Base-by-base conservation (phyloP, 768 basidiomycete species). In the Brasilioporus rufonigricans region DNA sequence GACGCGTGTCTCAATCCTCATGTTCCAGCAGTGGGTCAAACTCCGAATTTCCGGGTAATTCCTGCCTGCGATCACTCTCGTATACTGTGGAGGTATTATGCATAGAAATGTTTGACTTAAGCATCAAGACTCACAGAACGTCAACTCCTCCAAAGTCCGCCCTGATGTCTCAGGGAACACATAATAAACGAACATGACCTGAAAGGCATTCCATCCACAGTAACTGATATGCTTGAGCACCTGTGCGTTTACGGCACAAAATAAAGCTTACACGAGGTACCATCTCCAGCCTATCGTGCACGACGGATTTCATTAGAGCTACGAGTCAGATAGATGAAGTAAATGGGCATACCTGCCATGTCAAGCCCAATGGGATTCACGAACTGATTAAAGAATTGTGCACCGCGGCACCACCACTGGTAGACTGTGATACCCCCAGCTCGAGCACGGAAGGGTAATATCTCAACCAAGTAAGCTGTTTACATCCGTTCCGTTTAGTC, bases 331-430 rank as follows among this genome's bases (percentile, higher is more conserved):
- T 16, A 12, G 12, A 21, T 14, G n/a, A 12, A 13, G 29, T 19
- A 13, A 32, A 8, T 2, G n/a, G 9, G 32, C 44, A 6, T 24
- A 33, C 46, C 46, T 16, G 10, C 2, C 4, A 24, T 3, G 11
- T 47, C 32, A 2, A 66, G 57, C 2, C 64, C 64, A 35, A 65
- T 56, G 5, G 64, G 64, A 46, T 63, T 26, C 7, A 61, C 44
- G 6, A 65, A 52, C 12, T 49, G 50, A n/a, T 5, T 27, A 24
- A 60, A 9, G 21, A 65, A 65, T n/a, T 12, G 40, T 3, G 40
- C 55, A 3, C 74, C 67, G 11, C 84, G 78, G 44, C 76, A 72
- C 66, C 79, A 82, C 75, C 76, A 81, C 59, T 86, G 82, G 73
- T 81, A 85, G 19, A 86, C 61, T 5, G 84, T 11, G 14, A 45